Evolutionary conservation across 768 basidiomycete genomes (phyloP), one percentile per base, ranked within the genome.

Genomic region (Galerina sulciceps): DNA sequence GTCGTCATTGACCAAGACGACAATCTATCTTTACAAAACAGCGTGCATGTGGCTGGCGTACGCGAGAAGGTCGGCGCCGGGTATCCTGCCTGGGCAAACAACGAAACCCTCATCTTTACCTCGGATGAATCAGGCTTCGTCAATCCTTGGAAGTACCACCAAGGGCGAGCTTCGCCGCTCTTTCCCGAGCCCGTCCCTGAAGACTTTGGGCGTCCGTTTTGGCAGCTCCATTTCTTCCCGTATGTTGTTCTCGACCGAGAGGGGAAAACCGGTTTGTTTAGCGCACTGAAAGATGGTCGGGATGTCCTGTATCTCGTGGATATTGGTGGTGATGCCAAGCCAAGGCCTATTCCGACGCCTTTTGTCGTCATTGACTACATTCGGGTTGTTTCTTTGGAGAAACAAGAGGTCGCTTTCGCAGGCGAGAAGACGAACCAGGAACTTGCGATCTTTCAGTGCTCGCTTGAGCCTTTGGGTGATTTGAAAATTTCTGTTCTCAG

Each of bases 51-150:
- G 13, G 86, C 86, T 0, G 87, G 88, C 15, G 74, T 81, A 61
- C 68, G 65, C 41, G 72, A 75, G 53, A 77, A 76, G n/a, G 73
- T 85, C 60, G 81, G 84, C 41, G 83, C 85, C 23, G 76, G 67
- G 10, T 87, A 88, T 63, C 87, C 91, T 0, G 64, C 72, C 6
- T 92, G 90, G 90, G 70, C 78, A 4, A 76, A 74, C 56, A 75
- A 86, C 62, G 78, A 83, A 31, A 77, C 71, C 4, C 74, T 93
- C 38, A 73, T 88, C 45, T 91, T 87, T 72, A 84, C 86, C 6
- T 81, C 78, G 34, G 91, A 93, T 62, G 75, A 77, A 53, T 82
- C 84, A 14, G 89, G 88, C 0, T 93, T 80, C 67, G 79, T 83
- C 57, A 90, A 92, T 65, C 87, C 91, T 0, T 91, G 84, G 80